Conservation (phyloP, 1,284 basidiomycete genomes). For the Rhodotorula mucilaginosa region DNA sequence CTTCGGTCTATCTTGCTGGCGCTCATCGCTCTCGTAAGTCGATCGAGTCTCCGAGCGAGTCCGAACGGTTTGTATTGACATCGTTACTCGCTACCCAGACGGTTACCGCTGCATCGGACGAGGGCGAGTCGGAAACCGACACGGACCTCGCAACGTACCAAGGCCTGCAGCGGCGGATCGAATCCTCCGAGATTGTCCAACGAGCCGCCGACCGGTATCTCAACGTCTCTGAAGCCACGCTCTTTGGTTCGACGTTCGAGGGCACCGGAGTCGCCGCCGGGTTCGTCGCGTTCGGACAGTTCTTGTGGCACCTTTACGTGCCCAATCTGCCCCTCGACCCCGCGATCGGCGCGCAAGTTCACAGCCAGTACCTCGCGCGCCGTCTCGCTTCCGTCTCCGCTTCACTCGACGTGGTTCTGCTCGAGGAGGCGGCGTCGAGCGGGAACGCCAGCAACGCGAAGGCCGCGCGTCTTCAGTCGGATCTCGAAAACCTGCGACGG, state of each 20-base stretch:
- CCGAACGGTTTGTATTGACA: neutral
- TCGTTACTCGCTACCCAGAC: too few relatives aligned
- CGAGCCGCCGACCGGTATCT: slow-evolving; percentile 26
- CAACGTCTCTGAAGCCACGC: neutral
- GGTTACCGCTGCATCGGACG: slow-evolving; percentile 11
- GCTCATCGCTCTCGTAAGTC: slow-evolving; percentile 28
- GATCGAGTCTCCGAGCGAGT: neutral
- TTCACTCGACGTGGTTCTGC: slow-evolving; percentile 57
- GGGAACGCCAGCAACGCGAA: slow-evolving; percentile 62
- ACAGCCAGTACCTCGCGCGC: slow-evolving; percentile 27
- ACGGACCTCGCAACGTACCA: neutral
- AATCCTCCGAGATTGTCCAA: slow-evolving; percentile 6
- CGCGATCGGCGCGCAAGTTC: slow-evolving; percentile 57
- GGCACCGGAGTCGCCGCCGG: slow-evolving; percentile 55
- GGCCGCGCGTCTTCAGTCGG: slow-evolving; percentile 48
- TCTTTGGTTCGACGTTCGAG: slow-evolving; percentile 36
- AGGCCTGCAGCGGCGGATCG: neutral
- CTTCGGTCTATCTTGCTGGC: slow-evolving; percentile 16
- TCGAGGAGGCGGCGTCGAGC: slow-evolving; percentile 61
- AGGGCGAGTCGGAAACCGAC: neutral
- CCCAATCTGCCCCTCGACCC: slow-evolving; percentile 88
- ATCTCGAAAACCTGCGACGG: slow-evolving; percentile 47
- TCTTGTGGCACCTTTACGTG: slow-evolving; percentile 70
- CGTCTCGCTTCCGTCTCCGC: slow-evolving; percentile 23
- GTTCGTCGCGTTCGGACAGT: slow-evolving; percentile 65